phyloP scores from a whole-genome alignment of 2,329 filamentous ascomycete genomes.

The Aotearoamyces nothofagi region DNA sequence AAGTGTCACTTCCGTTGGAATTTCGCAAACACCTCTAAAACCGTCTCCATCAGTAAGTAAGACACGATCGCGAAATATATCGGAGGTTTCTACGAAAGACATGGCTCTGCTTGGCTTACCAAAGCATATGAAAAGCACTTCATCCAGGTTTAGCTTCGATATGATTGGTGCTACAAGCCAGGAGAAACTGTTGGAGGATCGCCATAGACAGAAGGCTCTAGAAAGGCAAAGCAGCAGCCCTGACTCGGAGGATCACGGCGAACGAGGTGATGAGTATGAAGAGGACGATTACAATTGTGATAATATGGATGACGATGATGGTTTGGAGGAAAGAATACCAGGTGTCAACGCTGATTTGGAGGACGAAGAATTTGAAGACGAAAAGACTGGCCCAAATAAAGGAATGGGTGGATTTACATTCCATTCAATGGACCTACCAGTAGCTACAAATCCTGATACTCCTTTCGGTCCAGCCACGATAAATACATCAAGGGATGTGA shows the following conservation, averaged over 20 bases:
- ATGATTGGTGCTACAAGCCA: slow-evolving; percentile 56
- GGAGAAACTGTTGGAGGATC: slow-evolving; percentile 57
- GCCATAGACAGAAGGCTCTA: slow-evolving; percentile 50
- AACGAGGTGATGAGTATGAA: slow-evolving; percentile 30
- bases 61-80: slow-evolving; percentile 33
- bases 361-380: slow-evolving; percentile 16
- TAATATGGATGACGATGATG: slow-evolving; percentile 49
- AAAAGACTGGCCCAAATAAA: slow-evolving; percentile 31
- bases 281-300: slow-evolving; percentile 47
- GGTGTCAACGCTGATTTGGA: slow-evolving; percentile 33
- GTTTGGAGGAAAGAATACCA: slow-evolving; percentile 51
- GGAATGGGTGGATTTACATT: slow-evolving; percentile 14
- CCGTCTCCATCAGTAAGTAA: slow-evolving; percentile 9
- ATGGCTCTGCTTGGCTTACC: slow-evolving; percentile 35
- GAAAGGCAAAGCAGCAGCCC: slow-evolving; percentile 35
- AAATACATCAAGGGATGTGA: slow-evolving; percentile 37
- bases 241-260: slow-evolving; percentile 21
- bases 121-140: slow-evolving; percentile 59
- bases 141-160: slow-evolving; percentile 70
- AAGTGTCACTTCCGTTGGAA: slow-evolving; percentile 12
- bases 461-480: slow-evolving; percentile 31
- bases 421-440: slow-evolving; percentile 24
- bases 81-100: slow-evolving; percentile 28
- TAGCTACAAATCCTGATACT: slow-evolving; percentile 34
- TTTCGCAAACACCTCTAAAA: slow-evolving; percentile 11